phyloP scores from a whole-genome alignment of 2,329 filamentous ascomycete genomes.

The Epichloe elymi region DNA sequence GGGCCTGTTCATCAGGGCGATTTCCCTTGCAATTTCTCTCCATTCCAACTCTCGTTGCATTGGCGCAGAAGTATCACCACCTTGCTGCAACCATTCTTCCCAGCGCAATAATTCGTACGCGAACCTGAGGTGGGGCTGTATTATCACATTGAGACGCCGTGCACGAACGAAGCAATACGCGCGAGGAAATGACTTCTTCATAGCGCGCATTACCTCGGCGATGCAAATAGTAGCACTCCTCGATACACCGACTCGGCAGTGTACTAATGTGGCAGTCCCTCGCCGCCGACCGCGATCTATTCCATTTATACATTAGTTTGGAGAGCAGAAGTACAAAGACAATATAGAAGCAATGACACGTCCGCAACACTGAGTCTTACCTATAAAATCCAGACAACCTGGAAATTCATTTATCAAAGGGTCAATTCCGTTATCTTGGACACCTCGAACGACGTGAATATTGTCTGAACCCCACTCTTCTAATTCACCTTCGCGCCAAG shows the following conservation, averaged over 20 bases:
- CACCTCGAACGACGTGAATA: slow-evolving; percentile 65
- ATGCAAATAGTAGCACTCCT: slow-evolving; percentile 96
- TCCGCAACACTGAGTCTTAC: slow-evolving; percentile 30
- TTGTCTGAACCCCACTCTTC: slow-evolving; percentile 67
- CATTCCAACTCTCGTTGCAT: slow-evolving; percentile 77
- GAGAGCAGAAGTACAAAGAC: neutral
- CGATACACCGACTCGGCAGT: slow-evolving; percentile 92
- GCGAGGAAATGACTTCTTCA: slow-evolving; percentile 71
- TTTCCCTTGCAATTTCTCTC: slow-evolving; percentile 78
- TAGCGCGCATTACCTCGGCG: slow-evolving; percentile 86
- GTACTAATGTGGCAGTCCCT: slow-evolving; percentile 77
- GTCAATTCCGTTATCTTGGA: slow-evolving; percentile 96
- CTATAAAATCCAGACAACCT: slow-evolving; percentile 80
- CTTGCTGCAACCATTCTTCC: slow-evolving; percentile 63
- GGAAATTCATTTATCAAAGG: slow-evolving; percentile 76
- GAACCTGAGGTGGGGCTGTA: slow-evolving; percentile 91
- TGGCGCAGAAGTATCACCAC: slow-evolving; percentile 28
- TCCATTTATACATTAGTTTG: neutral
- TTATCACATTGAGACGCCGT: slow-evolving; percentile 88
- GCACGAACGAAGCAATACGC: slow-evolving; percentile 96
- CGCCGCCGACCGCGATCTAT: slow-evolving; percentile 65
- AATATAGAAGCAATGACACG: neutral
- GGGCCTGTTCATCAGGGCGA: slow-evolving; percentile 90
- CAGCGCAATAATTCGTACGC: slow-evolving; percentile 92
- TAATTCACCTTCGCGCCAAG: slow-evolving; percentile 61